phyloP scores from a whole-genome alignment of 805 yeast genomes.

The Crinitomyces ghanaensis region DNA sequence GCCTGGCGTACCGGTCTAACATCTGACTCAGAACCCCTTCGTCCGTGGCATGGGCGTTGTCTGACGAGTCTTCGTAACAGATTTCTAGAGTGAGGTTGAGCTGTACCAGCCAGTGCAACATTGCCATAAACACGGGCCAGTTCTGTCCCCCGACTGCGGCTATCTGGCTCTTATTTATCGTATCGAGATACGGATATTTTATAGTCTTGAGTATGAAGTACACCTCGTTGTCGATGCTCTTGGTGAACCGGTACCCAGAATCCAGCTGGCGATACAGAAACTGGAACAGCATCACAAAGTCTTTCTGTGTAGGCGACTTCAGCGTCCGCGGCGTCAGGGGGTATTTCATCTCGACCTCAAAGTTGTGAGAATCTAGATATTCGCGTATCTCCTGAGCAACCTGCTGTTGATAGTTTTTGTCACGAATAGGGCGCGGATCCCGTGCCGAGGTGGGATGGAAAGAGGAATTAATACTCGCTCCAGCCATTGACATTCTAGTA shows the following conservation, averaged over 20 bases:
- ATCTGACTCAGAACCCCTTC: constrained; percentile 37
- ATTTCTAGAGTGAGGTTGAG: constrained; percentile 36
- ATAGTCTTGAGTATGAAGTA: constrained; percentile 51
- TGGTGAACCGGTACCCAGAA: constrained; percentile 62
- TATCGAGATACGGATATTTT: constrained; percentile 69
- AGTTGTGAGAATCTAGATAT: constrained; percentile 50
- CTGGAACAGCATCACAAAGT: constrained; percentile 65
- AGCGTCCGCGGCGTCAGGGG: constrained; percentile 54
- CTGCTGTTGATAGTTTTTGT: constrained; percentile 50
- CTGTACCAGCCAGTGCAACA: constrained; percentile 72
- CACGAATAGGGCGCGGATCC: constrained; percentile 75
- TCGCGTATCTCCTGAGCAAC: constrained; percentile 60
- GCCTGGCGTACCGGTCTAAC: constrained; percentile 48
- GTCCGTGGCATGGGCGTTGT: constrained; percentile 28
- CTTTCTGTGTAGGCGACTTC: constrained; percentile 75
- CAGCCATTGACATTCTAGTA: not conserved
- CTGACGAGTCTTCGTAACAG: constrained; percentile 28
- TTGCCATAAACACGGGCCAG: constrained; percentile 76
- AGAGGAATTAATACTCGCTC: too few relatives aligned
- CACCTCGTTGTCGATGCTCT: constrained; percentile 65
- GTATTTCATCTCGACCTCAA: constrained; percentile 65
- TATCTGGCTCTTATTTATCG: constrained; percentile 73
- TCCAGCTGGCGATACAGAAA: constrained; percentile 69
- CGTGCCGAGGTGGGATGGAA: constrained; percentile 6
- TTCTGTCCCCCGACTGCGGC: constrained; percentile 80